phyloP scores from a whole-genome alignment of 768 basidiomycete species.

The Boletales sp. region DNA sequence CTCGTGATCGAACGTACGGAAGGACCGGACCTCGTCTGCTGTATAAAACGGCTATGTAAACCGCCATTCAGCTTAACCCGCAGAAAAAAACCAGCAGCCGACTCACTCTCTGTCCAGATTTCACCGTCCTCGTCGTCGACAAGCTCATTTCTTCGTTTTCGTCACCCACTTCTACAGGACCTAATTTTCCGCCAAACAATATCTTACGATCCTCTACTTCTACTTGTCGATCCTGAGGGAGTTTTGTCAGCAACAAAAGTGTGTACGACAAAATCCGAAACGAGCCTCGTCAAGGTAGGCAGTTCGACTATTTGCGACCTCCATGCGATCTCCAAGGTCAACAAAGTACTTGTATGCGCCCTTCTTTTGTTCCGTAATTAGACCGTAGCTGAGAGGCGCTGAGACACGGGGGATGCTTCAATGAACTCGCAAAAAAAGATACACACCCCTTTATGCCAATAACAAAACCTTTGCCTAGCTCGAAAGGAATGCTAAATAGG shows the following conservation, averaged over 20 bases:
- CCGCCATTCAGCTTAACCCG: too few species aligned
- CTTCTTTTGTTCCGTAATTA: conserved; percentile 86
- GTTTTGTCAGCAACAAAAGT: too few species aligned
- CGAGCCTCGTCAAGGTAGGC: conserved; percentile 69
- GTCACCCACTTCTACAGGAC: conserved; percentile 25
- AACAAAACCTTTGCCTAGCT: conserved; percentile 66
- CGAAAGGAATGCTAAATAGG: conserved; percentile 76
- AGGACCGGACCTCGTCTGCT: conserved; percentile 75
- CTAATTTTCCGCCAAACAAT: conserved; percentile 34
- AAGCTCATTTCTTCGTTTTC: conserved; percentile 37
- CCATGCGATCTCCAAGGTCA: conserved; percentile 73
- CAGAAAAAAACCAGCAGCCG: too few species aligned
- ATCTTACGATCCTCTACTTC: conserved; percentile 24
- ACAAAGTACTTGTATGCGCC: conserved; percentile 80
- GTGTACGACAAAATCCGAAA: neutral
- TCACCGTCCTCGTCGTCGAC: conserved; percentile 44
- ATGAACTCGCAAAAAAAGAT: neutral
- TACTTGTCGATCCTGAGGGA: conserved; percentile 23
- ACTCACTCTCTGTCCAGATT: conserved; percentile 1
- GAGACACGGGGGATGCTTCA: neutral
- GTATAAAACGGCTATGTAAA: conserved; percentile 42
- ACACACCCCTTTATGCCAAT: conserved; percentile 82
- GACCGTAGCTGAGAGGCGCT: conserved; percentile 60
- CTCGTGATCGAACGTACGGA: conserved; percentile 75
- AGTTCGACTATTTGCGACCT: conserved; percentile 67